A percentile compares a stretch with the other conserved stretches of the same genome.
phyloP scores from a whole-genome alignment of 2,329 filamentous ascomycete species.

The Balansia obtecta region DNA sequence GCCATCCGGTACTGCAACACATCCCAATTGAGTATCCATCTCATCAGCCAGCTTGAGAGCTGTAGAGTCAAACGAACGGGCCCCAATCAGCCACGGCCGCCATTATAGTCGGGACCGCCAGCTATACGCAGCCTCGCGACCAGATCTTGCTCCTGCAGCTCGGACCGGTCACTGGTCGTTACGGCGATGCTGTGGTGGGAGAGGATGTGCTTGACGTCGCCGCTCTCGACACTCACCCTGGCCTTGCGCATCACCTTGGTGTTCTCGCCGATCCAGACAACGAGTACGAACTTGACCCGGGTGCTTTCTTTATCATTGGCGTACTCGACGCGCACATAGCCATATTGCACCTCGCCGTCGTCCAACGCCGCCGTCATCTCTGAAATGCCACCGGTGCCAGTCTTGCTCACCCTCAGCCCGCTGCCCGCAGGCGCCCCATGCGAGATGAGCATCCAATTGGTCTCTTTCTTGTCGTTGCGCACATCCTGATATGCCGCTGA shows the following conservation, averaged over 20 bases:
- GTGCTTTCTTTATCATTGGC: constrained; percentile 59
- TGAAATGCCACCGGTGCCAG: constrained; percentile 46
- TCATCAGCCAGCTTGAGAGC: background rate
- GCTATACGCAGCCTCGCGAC: constrained; percentile 49
- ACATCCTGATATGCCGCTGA: constrained; percentile 53
- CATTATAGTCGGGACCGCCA: constrained; percentile 61
- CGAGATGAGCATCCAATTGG: constrained; percentile 56
- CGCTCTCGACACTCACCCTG: constrained; percentile 54
- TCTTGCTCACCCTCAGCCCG: constrained; percentile 41
- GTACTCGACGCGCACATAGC: constrained; percentile 53
- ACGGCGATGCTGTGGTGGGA: constrained; percentile 54
- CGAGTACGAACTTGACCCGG: constrained; percentile 54
- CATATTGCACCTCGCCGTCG: constrained; percentile 50
- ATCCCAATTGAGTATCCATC: background rate
- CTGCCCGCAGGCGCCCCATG: constrained; percentile 43
- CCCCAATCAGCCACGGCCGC: constrained; percentile 39
- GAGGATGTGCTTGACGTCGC: constrained; percentile 50
- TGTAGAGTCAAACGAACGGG: background rate
- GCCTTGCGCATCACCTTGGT: constrained; percentile 60
- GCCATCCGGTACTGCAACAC: background rate
- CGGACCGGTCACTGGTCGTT: constrained; percentile 45
- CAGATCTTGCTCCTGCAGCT: constrained; percentile 50
- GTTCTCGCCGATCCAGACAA: constrained; percentile 55
- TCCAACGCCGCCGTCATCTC: constrained; percentile 47
- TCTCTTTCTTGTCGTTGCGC: constrained; percentile 51